Evolutionary conservation across 2,329 filamentous ascomycete genomes (phyloP), one percentile per base, ranked within the genome.

Genomic region (Kalaharituber pfeilii): DNA sequence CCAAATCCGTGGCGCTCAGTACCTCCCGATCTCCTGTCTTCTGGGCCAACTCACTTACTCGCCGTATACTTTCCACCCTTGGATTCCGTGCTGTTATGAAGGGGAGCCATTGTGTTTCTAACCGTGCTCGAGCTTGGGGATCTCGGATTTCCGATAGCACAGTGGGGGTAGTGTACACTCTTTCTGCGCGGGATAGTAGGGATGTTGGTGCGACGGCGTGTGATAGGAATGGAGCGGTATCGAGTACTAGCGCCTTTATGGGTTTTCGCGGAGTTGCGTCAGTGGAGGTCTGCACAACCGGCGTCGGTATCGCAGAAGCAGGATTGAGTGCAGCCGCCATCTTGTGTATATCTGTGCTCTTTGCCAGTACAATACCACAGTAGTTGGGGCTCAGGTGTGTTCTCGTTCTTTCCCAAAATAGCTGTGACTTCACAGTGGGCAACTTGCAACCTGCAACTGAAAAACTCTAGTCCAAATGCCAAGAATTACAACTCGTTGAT

Each of bases 181-280:
- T 72, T 64, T 91, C 81, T 49, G 86, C 81, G 66, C 86, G 80
- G 33, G 78, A 75, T 51, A 94, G 73, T 9, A 98, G 78, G 0
- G 84, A 86, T 47, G 86, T 93, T 24, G 91, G 78, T 9, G 85
- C 74, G 11, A 89, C 86, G 60, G 91, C 82, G 70, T 95, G 95
- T 67, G 89, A 89, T 68, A 98, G 88, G 57, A 98, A 80, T n/a
- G n/a, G n/a, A 25, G 88, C 89, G 2, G 91, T 84, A 66, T 98
- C 91, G 61, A 98, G 76, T 26, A 96, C 77, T 51, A 96, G 78
- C 53, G 82, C 83, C 70, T 93, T 81, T 50, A 94, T 79, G n/a
- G n/a, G n/a, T n/a, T n/a, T n/a, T n/a, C n/a, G n/a, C n/a, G n/a
- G n/a, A n/a, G n/a, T n/a, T n/a, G n/a, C n/a, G n/a, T n/a, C n/a